Evolutionary conservation across 2,329 filamentous ascomycete genomes (phyloP).

Genomic region (Colletotrichum echinochloae): DNA sequence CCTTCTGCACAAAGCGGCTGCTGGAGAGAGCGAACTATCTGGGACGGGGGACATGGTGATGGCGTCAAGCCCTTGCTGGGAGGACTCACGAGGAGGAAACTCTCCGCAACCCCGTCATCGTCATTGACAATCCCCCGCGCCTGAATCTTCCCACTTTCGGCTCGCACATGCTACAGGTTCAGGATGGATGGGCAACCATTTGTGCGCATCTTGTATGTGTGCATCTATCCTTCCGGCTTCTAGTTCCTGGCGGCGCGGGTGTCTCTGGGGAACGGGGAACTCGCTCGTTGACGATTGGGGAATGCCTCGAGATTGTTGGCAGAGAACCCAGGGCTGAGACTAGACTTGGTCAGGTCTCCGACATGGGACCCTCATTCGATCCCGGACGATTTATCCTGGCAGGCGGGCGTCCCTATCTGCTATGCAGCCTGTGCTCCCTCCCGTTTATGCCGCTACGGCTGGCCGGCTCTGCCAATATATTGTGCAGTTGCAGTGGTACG

Average conservation of each 20-base stretch:
- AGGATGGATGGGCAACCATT: slow-evolving; percentile 25
- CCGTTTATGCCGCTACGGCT: not conserved
- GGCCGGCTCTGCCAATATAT: not conserved
- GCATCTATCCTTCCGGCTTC: slow-evolving; percentile 3
- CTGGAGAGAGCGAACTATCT: not conserved
- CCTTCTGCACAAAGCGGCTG: not conserved
- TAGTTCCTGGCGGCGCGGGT: not conserved
- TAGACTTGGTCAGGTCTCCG: not conserved
- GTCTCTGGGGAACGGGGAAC: slow-evolving; percentile 17
- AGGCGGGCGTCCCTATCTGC: not conserved
- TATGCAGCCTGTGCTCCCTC: not conserved
- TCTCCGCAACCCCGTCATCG: slow-evolving; percentile 8
- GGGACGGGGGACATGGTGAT: slow-evolving; percentile 17
- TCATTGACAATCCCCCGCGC: slow-evolving; percentile 22
- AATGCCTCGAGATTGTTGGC: slow-evolving; percentile 36
- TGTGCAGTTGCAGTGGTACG: slow-evolving; percentile 6
- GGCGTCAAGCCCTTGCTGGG: slow-evolving; percentile 25
- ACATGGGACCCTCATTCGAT: not conserved
- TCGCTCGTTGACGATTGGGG: slow-evolving; percentile 14
- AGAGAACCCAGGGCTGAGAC: slow-evolving; percentile 31
- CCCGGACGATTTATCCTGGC: slow-evolving; percentile 2
- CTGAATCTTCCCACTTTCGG: slow-evolving; percentile 24
- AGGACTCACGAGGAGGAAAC: slow-evolving; percentile 1
- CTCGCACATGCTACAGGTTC: not conserved
- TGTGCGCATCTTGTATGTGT: slow-evolving; percentile 15